Evolutionary conservation across 1,284 basidiomycete genomes (phyloP).

Genomic region (Ceratobasidium sp.): DNA sequence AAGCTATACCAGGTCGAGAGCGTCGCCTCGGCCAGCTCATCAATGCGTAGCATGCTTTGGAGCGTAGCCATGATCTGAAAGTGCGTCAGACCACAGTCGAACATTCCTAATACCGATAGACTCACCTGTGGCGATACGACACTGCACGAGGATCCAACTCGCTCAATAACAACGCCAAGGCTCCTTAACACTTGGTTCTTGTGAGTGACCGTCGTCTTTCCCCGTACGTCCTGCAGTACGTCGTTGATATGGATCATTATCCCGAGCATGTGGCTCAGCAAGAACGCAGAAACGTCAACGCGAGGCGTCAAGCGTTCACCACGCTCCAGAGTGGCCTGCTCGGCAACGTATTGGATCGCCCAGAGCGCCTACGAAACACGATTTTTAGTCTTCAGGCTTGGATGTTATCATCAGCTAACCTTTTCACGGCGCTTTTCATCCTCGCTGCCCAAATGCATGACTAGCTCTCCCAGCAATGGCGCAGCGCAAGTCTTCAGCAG

Average conservation of each 20-base stretch:
- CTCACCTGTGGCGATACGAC: slow-evolving; percentile 84
- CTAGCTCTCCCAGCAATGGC: slow-evolving; percentile 73
- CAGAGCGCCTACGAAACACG: slow-evolving; percentile 59
- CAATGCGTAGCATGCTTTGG: slow-evolving; percentile 80
- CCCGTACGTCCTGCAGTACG: slow-evolving; percentile 78
- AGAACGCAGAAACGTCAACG: slow-evolving; percentile 62
- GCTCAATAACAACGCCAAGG: slow-evolving; percentile 73
- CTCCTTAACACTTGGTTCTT: slow-evolving; percentile 82
- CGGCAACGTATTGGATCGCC: slow-evolving; percentile 67
- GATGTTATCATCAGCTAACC: slow-evolving; percentile 52
- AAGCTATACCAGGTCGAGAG: slow-evolving; percentile 85
- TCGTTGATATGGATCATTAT: slow-evolving; percentile 83
- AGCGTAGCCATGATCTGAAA: slow-evolving; percentile 93
- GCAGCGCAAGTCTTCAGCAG: slow-evolving; percentile 71
- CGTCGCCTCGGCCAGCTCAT: slow-evolving; percentile 78
- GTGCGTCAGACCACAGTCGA: background rate
- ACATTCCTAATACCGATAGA: slow-evolving; percentile 15
- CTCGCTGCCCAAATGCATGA: slow-evolving; percentile 75
- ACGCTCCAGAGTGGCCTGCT: slow-evolving; percentile 50
- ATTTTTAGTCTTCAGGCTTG: slow-evolving; percentile 5
- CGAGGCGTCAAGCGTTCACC: slow-evolving; percentile 48
- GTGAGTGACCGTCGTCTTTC: slow-evolving; percentile 67
- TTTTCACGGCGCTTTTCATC: slow-evolving; percentile 56
- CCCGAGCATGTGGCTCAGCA: slow-evolving; percentile 79
- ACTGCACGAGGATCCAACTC: slow-evolving; percentile 74